Conservation (phyloP, 345 rosid species). For the Citrus trifoliata region DNA sequence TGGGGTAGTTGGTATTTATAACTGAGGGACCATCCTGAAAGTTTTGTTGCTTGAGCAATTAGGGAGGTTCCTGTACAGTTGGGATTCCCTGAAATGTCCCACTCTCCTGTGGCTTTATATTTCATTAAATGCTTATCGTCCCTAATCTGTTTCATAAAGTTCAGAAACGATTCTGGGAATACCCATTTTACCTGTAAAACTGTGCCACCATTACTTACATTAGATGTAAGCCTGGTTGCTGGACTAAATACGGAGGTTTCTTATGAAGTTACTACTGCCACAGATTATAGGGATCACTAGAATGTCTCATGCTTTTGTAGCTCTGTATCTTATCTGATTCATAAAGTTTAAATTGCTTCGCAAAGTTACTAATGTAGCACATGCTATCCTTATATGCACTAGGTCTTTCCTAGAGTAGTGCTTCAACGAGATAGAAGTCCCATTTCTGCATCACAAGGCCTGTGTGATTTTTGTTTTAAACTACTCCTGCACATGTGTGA, state of each 20-base stretch:
- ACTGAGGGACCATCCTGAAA: not conserved
- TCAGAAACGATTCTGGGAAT: not conserved
- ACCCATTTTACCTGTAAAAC: not conserved
- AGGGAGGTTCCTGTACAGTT: no score
- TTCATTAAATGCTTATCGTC: not conserved
- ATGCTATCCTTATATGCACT: not conserved
- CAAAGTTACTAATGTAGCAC: not conserved
- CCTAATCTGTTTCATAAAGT: not conserved
- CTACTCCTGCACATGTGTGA: not conserved
- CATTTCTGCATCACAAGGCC: not conserved
- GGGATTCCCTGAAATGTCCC: not conserved
- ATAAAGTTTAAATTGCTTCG: not conserved
- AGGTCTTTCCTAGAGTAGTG: not conserved
- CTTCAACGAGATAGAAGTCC: not conserved
- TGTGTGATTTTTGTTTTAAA: not conserved
- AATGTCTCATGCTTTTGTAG: not conserved
- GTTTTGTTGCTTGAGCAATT: not conserved
- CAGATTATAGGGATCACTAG: not conserved
- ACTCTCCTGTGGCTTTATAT: not conserved
- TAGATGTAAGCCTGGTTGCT: not conserved
- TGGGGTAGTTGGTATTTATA: not conserved
- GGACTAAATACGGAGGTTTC: not conserved
- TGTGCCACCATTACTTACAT: not conserved
- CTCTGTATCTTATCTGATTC: not conserved
- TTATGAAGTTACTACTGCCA: not conserved